Conservation (phyloP, 108 stramenopile genomes). For the Fragilariopsis cylindrus region DNA sequence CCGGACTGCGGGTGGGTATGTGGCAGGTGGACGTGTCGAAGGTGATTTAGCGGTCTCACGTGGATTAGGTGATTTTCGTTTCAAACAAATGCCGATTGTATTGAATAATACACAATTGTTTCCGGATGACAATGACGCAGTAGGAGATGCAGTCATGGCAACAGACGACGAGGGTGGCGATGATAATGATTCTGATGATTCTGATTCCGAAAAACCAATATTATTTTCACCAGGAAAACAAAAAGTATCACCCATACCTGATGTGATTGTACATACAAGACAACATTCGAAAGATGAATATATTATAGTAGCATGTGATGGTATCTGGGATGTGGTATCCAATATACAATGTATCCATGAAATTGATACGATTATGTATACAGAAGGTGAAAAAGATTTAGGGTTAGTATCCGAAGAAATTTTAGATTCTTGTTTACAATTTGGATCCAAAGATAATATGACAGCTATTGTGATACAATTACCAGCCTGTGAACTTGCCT, state of each 20-base stretch:
- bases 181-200: background rate
- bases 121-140: background rate
- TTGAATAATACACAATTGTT: conserved; percentile 12
- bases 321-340: conserved; percentile 94
- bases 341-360: conserved; percentile 78
- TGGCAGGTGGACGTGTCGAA: conserved; percentile 85
- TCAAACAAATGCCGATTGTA: conserved; percentile 51
- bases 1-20: conserved; percentile 72
- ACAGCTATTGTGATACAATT: conserved; percentile 75
- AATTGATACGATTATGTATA: conserved; percentile 73
- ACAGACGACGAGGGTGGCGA: conserved; percentile 4
- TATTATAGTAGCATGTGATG: conserved; percentile 89
- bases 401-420: conserved; percentile 89
- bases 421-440: conserved; percentile 68
- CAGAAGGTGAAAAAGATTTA: conserved; percentile 72
- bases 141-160: background rate
- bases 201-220: background rate
- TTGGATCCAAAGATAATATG: conserved; percentile 90
- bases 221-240: conserved; percentile 58
- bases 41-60: conserved; percentile 96
- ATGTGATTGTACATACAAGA: conserved; percentile 67
- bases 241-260: conserved; percentile 85
- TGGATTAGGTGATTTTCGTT: conserved; percentile 90
- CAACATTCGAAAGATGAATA: conserved; percentile 79
- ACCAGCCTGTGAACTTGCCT: conserved; percentile 33